Evolutionary conservation across 1,284 basidiomycete species (phyloP).

Genomic region (Leucoagaricus sp.): DNA sequence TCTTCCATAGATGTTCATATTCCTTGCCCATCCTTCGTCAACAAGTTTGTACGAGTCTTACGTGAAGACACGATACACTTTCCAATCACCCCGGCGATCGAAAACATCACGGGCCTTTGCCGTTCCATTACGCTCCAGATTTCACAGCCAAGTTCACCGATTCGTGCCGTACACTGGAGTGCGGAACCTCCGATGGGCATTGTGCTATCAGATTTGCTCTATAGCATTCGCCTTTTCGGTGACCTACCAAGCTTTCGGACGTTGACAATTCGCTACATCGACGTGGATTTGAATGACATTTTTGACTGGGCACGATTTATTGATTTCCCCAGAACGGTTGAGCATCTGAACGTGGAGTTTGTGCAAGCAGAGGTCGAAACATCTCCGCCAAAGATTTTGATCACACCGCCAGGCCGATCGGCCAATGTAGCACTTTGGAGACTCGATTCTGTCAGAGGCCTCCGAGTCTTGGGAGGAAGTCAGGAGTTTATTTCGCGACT

Average conservation of each 20-base stretch:
- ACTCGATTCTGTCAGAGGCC: conserved; percentile 15
- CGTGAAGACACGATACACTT: conserved; percentile 20
- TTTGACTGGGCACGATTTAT: conserved; percentile 21
- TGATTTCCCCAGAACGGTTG: conserved; percentile 21
- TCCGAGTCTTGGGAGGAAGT: conserved; percentile 11
- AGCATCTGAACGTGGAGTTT: conserved; percentile 18
- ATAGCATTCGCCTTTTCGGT: conserved; percentile 16
- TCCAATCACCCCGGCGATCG: conserved; percentile 7
- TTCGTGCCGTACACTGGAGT: conserved; percentile 1
- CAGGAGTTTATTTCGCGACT: conserved; percentile 11
- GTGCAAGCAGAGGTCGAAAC: not conserved
- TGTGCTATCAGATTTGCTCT: conserved; percentile 20
- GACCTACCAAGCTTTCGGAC: conserved; percentile 22
- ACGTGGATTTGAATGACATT: conserved; percentile 21
- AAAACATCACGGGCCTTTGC: conserved; percentile 16
- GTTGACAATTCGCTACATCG: conserved; percentile 19
- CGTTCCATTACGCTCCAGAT: conserved; percentile 27
- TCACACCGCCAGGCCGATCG: conserved; percentile 4
- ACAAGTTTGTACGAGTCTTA: conserved; percentile 25
- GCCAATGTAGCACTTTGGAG: conserved; percentile 12
- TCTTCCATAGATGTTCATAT: conserved; percentile 30
- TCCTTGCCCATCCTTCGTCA: conserved; percentile 24
- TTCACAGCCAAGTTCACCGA: conserved; percentile 2
- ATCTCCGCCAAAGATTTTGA: conserved; percentile 3
- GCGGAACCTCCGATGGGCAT: conserved; percentile 15